Evolutionary conservation across 2,329 filamentous ascomycete genomes (phyloP).

Genomic region (Shiraia sp.): DNA sequence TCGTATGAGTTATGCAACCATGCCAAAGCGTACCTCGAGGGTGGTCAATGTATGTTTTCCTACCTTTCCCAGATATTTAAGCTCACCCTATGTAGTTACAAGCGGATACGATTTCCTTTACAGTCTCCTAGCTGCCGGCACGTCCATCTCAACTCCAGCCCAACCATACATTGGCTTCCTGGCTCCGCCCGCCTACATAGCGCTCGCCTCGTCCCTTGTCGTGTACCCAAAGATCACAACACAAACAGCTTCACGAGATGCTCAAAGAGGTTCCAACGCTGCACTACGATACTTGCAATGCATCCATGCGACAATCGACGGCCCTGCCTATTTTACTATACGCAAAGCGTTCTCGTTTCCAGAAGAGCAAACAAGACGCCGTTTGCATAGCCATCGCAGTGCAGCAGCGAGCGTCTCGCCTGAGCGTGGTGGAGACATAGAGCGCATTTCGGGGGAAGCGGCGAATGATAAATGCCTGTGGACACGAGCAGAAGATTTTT

Average conservation of each 20-base stretch:
- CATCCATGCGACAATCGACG: conserved; percentile 67
- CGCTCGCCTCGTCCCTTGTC: conserved; percentile 78
- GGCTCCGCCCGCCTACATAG: conserved; percentile 73
- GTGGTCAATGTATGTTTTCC: conserved; percentile 37
- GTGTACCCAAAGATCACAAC: conserved; percentile 81
- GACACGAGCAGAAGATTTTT: conserved; percentile 81
- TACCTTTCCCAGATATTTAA: background rate
- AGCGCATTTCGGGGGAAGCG: conserved; percentile 49
- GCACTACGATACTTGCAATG: conserved; percentile 73
- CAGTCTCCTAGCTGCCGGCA: conserved; percentile 36
- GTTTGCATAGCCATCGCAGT: conserved; percentile 18
- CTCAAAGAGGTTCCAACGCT: conserved; percentile 65
- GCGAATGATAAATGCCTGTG: conserved; percentile 71
- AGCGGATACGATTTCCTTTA: conserved; percentile 41
- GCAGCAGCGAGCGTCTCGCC: conserved; percentile 29
- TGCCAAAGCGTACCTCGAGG: conserved; percentile 42
- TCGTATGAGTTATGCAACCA: conserved; percentile 43
- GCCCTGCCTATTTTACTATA: conserved; percentile 67
- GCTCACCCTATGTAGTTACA: conserved; percentile 24
- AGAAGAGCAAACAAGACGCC: conserved; percentile 27
- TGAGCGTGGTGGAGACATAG: conserved; percentile 46
- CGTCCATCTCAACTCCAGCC: conserved; percentile 38
- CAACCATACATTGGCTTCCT: conserved; percentile 57
- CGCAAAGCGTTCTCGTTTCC: conserved; percentile 72
- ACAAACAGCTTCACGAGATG: conserved; percentile 64